These are phyloP conservation scores for Haematococcus lacustris DNA, from an alignment of 139 green algal species.

Conservation along the genomic window DNA sequence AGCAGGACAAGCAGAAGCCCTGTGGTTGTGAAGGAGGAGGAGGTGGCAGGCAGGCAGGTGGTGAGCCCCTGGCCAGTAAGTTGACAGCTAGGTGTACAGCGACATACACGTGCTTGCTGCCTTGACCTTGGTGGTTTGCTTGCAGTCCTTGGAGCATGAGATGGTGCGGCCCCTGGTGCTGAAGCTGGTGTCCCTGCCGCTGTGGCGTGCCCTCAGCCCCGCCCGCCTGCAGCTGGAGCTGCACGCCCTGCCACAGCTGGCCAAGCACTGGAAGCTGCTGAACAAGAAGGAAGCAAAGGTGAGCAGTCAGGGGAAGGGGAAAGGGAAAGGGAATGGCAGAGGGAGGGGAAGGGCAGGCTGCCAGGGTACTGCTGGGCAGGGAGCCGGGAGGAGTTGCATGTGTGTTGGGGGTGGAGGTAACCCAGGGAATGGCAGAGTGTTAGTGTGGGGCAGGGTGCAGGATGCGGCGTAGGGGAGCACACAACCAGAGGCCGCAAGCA, in stretches of 20 bases:
- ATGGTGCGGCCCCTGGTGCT: conserved; percentile 62
- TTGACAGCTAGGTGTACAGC: too few species aligned
- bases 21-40: not conserved
- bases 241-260: conserved; percentile 53
- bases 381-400: too few species aligned
- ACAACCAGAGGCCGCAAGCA: too few species aligned
- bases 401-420: too few species aligned
- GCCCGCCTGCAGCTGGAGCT: conserved; percentile 81
- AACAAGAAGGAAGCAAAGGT: conserved; percentile 60
- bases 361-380: too few species aligned
- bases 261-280: conserved; percentile 75
- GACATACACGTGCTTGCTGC: conserved; percentile 14
- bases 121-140: conserved; percentile 9
- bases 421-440: too few species aligned
- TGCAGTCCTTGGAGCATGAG: conserved; percentile 80
- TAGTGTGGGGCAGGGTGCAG: too few species aligned
- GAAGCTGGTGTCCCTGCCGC: conserved; percentile 70
- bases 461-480: too few species aligned
- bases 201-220: conserved; percentile 77
- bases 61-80: too few species aligned
- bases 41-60: too few species aligned
- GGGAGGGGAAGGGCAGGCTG: too few species aligned
- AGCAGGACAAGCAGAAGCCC: too few species aligned
- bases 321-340: not conserved
- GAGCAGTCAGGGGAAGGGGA: not conserved